A percentile compares a stretch with the other conserved stretches of the same genome.
Conservation (phyloP, 2,329 filamentous ascomycete species). For the Colletotrichum brevisporum region DNA sequence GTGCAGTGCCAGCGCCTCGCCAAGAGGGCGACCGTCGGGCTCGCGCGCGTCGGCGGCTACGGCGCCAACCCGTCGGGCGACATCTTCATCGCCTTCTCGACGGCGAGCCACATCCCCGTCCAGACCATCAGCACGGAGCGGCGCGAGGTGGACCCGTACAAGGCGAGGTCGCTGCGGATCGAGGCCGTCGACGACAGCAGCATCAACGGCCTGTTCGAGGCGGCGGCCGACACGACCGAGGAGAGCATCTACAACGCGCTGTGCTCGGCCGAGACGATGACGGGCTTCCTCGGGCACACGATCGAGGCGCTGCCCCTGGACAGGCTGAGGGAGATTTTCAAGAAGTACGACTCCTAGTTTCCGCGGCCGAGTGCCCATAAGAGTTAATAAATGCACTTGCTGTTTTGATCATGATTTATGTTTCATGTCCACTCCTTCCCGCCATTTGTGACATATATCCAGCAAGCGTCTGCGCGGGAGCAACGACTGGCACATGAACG, state of each 20-base stretch:
- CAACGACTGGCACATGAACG: too few relatives aligned
- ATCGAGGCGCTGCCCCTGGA: conserved; percentile 66
- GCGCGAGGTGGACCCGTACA: conserved; percentile 56
- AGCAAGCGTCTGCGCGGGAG: too few relatives aligned
- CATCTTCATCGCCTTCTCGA: conserved; percentile 78
- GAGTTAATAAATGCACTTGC: too few relatives aligned
- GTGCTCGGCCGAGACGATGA: conserved; percentile 72
- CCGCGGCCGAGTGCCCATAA: neutral
- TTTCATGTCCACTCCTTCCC: too few relatives aligned
- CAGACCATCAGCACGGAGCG: conserved; percentile 52
- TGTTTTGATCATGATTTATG: too few relatives aligned
- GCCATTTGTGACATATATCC: too few relatives aligned
- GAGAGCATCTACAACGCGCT: conserved; percentile 77
- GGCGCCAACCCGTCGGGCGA: conserved; percentile 75
- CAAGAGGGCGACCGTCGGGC: conserved; percentile 72
- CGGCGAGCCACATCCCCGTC: conserved; percentile 65
- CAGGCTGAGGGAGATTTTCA: conserved; percentile 61
- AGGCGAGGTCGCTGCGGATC: conserved; percentile 53
- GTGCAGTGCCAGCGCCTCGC: conserved; percentile 70
- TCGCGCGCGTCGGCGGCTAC: conserved; percentile 72
- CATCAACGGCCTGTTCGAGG: conserved; percentile 74
- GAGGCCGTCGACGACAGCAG: conserved; percentile 69
- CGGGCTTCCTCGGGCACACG: conserved; percentile 63
- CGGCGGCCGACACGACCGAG: conserved; percentile 73
- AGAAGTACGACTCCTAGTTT: conserved; percentile 46